Conservation (phyloP, 2,329 filamentous ascomycete genomes). For the Fusarium nisikadoi region DNA sequence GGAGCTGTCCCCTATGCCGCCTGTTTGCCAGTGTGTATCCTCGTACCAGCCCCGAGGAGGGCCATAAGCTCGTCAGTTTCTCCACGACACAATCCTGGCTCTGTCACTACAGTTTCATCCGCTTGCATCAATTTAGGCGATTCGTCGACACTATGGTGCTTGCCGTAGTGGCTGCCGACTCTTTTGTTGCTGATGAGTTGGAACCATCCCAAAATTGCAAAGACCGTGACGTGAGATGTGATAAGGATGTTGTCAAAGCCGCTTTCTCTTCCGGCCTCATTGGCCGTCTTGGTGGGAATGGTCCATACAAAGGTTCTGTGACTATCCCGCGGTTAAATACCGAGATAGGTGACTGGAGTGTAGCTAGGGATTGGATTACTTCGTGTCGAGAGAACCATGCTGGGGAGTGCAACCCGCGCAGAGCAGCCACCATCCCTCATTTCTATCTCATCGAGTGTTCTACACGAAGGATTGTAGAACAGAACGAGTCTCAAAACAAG, state of each 20-base stretch:
- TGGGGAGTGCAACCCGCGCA: not conserved
- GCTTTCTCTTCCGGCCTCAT: not conserved
- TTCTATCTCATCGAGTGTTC: not conserved
- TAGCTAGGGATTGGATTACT: not conserved
- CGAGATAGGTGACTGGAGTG: not conserved
- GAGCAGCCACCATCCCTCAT: not conserved
- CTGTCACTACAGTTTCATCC: not conserved
- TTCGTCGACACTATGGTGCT: not conserved
- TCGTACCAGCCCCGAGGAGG: not conserved
- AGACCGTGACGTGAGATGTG: no score
- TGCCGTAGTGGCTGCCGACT: not conserved
- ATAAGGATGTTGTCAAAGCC: not conserved
- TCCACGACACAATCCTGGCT: not conserved
- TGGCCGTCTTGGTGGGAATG: not conserved
- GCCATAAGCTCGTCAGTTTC: not conserved
- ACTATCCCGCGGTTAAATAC: fast-evolving
- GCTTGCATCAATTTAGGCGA: no score
- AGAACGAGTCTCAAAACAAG: fast-evolving
- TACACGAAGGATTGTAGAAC: not conserved
- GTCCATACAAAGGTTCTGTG: not conserved
- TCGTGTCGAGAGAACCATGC: not conserved
- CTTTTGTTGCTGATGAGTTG: not conserved
- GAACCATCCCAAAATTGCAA: no score
- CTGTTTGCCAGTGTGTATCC: not conserved
- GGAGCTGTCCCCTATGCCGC: not conserved